Conservation (phyloP, 805 yeast species). For the Clavispora fructus region DNA sequence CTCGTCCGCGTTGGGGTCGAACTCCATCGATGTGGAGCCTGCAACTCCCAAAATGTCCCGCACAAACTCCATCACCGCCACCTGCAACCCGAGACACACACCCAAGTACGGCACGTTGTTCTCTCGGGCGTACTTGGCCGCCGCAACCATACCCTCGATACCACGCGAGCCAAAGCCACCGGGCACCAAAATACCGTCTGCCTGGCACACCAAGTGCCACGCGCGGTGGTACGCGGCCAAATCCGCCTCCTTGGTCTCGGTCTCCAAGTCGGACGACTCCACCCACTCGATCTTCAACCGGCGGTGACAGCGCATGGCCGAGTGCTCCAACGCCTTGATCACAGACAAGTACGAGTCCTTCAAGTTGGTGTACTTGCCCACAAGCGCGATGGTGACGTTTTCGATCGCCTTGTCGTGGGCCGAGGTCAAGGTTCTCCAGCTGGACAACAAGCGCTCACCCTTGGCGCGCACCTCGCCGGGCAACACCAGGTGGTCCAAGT, state of each 20-base stretch:
- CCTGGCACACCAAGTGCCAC: conserved; percentile 88
- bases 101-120: conserved; percentile 92
- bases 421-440: conserved; percentile 78
- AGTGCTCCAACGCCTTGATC: conserved; percentile 91
- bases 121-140: conserved; percentile 98
- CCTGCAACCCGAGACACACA: conserved; percentile 94
- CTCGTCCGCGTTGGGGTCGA: conserved; percentile 57
- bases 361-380: conserved; percentile 94
- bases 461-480: conserved; percentile 47
- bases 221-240: conserved; percentile 87
- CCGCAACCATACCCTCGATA: conserved; percentile 95
- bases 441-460: conserved; percentile 65
- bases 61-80: conserved; percentile 91
- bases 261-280: conserved; percentile 87
- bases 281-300: conserved; percentile 91
- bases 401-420: conserved; percentile 80
- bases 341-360: conserved; percentile 95
- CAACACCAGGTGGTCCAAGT: conserved; percentile 42
- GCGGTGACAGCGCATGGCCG: conserved; percentile 84
- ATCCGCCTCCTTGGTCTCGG: conserved; percentile 53
- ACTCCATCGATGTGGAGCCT: conserved; percentile 78
- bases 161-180: conserved; percentile 99
- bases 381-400: conserved; percentile 89
- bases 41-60: conserved; percentile 69
- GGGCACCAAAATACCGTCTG: conserved; percentile 95